Evolutionary conservation across 139 green algal genomes (phyloP).

Genomic region (Auxenochlorella protothecoides): DNA sequence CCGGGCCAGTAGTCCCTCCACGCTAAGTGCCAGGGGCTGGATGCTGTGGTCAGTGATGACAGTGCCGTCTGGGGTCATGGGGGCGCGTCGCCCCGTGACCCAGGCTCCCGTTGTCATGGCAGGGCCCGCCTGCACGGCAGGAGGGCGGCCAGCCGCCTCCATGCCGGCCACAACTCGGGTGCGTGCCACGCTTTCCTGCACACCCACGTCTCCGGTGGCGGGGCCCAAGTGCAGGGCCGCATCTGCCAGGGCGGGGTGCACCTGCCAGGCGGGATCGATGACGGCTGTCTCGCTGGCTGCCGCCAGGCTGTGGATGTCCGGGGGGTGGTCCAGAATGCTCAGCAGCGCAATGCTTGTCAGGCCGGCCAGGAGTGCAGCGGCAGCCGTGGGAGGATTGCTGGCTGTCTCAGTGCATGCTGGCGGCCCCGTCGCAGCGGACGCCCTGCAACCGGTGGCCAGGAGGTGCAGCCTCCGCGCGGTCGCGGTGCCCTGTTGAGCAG

Average conservation of each 20-base stretch:
- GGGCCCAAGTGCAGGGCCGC: constrained; percentile 28
- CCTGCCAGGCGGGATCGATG: neutral
- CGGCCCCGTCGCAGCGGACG: no score
- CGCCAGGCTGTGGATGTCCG: no score
- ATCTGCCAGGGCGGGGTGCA: constrained; percentile 23
- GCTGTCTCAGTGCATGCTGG: no score
- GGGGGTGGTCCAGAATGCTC: no score
- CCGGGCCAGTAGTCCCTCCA: constrained; percentile 1
- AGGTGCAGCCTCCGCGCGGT: neutral
- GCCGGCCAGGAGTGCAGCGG: no score
- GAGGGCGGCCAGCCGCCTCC: neutral
- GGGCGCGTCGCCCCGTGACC: neutral
- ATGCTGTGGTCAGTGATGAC: constrained; percentile 20
- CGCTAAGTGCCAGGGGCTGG: no score
- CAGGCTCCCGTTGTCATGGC: neutral
- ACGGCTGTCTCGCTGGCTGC: no score
- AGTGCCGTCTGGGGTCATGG: constrained; percentile 3
- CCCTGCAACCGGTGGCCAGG: no score
- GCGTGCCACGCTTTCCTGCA: constrained; percentile 1
- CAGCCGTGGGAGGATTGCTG: no score
- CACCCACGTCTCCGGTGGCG: constrained; percentile 7
- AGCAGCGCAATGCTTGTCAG: no score
- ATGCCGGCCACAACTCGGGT: constrained; percentile 20
- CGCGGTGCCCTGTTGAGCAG: neutral
- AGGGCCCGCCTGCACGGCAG: neutral